Conservation (phyloP, 2,329 filamentous ascomycete genomes). For the Simplicillium aogashimaense region DNA sequence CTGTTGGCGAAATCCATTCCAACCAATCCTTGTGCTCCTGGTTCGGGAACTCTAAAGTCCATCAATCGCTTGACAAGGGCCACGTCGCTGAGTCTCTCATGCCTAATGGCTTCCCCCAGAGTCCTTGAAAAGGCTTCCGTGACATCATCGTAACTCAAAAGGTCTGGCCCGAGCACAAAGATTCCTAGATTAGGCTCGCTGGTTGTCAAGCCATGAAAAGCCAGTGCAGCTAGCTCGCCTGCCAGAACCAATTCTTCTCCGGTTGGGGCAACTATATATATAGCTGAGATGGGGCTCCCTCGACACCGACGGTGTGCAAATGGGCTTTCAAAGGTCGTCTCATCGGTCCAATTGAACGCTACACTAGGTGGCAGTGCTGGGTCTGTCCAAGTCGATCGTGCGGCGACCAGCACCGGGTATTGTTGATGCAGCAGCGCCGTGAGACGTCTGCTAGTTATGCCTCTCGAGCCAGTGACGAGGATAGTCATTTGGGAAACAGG, state of each 20-base stretch:
- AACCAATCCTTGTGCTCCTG: background rate
- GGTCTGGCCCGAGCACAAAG: conserved; percentile 1
- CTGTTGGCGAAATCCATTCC: conserved; percentile 2
- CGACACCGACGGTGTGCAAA: background rate
- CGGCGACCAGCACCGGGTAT: background rate
- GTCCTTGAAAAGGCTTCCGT: background rate
- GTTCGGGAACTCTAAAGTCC: background rate
- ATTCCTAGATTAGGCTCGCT: background rate
- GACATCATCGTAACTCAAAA: background rate
- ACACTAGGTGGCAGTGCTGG: background rate
- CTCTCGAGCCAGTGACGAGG: background rate
- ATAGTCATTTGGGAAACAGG: too few species aligned
- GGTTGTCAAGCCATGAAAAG: background rate
- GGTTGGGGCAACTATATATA: conserved; percentile 2
- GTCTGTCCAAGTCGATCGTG: background rate
- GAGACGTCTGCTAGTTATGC: conserved; percentile 1
- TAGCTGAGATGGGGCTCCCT: conserved; percentile 1
- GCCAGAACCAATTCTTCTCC: background rate
- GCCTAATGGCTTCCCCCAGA: background rate
- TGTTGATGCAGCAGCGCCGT: conserved; percentile 2
- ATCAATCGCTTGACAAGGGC: background rate
- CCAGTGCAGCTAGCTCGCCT: background rate
- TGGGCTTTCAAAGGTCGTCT: conserved; percentile 1
- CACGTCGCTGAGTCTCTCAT: background rate
- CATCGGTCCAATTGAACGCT: background rate